Conservation (phyloP, 192 early-diverging fungal genomes). For the Backusella circina region DNA sequence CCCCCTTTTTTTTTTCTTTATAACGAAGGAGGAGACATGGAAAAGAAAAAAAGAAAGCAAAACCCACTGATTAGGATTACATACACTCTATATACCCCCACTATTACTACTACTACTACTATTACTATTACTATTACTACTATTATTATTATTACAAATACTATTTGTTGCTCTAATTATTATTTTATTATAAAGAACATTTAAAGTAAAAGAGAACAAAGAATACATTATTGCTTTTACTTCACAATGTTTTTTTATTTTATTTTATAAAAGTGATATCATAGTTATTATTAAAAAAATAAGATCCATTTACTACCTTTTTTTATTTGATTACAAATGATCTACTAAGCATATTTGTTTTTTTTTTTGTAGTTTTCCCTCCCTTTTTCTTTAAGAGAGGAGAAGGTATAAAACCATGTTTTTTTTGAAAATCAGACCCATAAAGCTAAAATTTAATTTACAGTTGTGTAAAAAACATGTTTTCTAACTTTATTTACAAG, state of each 20-base stretch:
- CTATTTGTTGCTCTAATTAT: neutral
- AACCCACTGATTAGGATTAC: neutral
- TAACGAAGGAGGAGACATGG: neutral
- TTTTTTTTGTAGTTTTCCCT: neutral
- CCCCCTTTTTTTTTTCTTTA: neutral
- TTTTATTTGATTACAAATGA: neutral
- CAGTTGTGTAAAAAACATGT: neutral
- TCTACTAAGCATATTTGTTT: neutral
- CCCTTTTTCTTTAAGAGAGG: neutral
- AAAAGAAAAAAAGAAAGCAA: neutral
- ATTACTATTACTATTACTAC: neutral
- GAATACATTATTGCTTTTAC: no score
- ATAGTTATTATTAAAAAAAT: neutral
- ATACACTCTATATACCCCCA: neutral
- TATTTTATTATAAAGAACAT: neutral
- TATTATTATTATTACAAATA: neutral
- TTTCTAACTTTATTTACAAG: neutral
- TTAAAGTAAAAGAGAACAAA: neutral
- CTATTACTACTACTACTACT: neutral
- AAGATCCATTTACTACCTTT: neutral
- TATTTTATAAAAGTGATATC: neutral
- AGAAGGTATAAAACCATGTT: neutral
- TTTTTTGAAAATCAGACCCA: neutral
- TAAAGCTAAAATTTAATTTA: neutral
- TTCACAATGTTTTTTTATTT: no score